Base-by-base conservation (phyloP, 202 grass and related monocot species). In the Carex sylvatica region DNA sequence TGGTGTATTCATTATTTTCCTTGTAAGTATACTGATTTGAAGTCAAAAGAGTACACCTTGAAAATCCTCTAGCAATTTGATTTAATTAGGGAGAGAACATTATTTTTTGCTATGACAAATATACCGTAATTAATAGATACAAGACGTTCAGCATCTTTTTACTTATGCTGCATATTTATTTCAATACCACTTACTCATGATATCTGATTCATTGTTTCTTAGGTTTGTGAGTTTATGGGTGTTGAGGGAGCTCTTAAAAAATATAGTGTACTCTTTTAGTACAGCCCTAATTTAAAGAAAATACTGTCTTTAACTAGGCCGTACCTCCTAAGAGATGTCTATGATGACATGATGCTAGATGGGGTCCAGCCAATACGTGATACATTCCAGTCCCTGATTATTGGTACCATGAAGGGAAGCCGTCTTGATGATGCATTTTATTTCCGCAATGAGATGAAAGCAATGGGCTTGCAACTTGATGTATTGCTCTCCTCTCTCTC, bases 391-490 rank as follows among this genome's bases (percentile, higher is more conserved):
- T 83, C 88, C 3, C 86, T 98, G 72, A 93, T 98, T 77, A 88
- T 95, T 0, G 96, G 96, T 23, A 89, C 92, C 47, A 98, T 98
- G 96, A 98, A 98, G 70, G 88, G 92, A 47, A 95, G 72, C 84
- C 89, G 96, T 26, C 83, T 98, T 18, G 92, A 98, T 59, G 96
- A 98, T 82, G 92, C 92, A 1, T 91, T 98, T 63, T 98, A 95
- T 87, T 98, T 98, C 83, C 91, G 83, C 36, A 91, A 98, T 62
- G 91, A 95, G 88, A 98, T 98, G 96, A 98, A 90, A 87, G 82
- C 89, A 73, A 95, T 92, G 91, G 95, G 95, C 51, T 81, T 98
- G 81, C 82, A 86, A 16, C 95, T 92, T 86, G 95, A 98, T 93
- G 95, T 98, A 64, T 65, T 65, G 84, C 80, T 84, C 31, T 63